A percentile compares a stretch with the other conserved stretches of the same genome.
Conservation (phyloP, 2,329 filamentous ascomycete species). For the Alternaria ethzedia region DNA sequence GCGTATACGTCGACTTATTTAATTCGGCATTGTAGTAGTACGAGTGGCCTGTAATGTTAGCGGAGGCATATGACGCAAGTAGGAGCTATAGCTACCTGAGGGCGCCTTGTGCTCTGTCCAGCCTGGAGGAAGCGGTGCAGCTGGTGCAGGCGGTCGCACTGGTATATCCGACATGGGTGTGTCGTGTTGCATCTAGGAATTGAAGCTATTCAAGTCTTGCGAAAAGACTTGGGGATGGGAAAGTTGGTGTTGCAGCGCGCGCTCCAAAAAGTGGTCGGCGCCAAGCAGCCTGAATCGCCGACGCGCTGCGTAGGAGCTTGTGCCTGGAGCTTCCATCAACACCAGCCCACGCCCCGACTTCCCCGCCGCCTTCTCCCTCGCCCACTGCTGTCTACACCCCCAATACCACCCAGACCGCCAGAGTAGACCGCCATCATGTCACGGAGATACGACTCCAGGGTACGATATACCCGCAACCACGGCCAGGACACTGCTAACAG, state of each 20-base stretch:
- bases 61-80: slow-evolving; percentile 21
- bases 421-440: slow-evolving; percentile 69
- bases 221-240: neutral
- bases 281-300: slow-evolving; percentile 36
- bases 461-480: slow-evolving; percentile 57
- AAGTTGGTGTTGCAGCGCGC: slow-evolving; percentile 23
- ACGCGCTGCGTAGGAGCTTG: slow-evolving; percentile 43
- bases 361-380: slow-evolving; percentile 25
- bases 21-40: slow-evolving; percentile 88
- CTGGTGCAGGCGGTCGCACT: slow-evolving; percentile 37
- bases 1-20: slow-evolving; percentile 85
- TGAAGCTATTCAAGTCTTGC: neutral
- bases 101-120: slow-evolving; percentile 96
- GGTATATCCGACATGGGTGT: slow-evolving; percentile 39
- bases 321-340: slow-evolving; percentile 48
- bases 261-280: slow-evolving; percentile 38
- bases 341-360: slow-evolving; percentile 32
- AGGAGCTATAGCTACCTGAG: slow-evolving; percentile 58
- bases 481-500: slow-evolving; percentile 30
- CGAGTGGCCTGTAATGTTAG: slow-evolving; percentile 66
- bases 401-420: neutral
- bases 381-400: slow-evolving; percentile 12
- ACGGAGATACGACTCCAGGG: slow-evolving; percentile 95
- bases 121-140: slow-evolving; percentile 72
- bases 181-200: neutral